phyloP scores from a whole-genome alignment of 176 grass and related monocot genomes.

The Oryza brachyantha region DNA sequence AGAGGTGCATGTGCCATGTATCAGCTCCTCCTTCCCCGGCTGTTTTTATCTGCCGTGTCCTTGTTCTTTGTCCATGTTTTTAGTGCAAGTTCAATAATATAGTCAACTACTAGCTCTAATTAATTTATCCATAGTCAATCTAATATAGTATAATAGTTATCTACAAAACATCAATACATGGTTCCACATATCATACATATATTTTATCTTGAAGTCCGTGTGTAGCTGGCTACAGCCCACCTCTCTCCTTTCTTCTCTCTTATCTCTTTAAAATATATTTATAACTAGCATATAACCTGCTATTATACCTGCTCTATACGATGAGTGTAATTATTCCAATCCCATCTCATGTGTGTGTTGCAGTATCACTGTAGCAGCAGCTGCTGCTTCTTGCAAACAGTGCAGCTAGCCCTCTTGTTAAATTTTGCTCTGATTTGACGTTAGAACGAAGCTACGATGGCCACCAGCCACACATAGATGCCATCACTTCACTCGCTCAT shows the following conservation, averaged over 20 bases:
- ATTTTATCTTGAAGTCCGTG: too few species aligned
- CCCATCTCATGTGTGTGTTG: neutral
- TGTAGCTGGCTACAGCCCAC: too few species aligned
- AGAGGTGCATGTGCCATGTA: conserved; percentile 25
- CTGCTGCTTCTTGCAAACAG: conserved; percentile 11
- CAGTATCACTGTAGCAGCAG: neutral
- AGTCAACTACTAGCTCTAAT: too few species aligned
- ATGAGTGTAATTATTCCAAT: neutral
- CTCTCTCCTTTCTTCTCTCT: too few species aligned
- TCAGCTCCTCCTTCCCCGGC: neutral
- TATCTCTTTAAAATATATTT: too few species aligned
- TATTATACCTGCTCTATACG: too few species aligned
- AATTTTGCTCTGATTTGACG: conserved; percentile 71
- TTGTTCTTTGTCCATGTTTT: neutral
- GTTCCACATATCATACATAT: too few species aligned
- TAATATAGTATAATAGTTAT: too few species aligned
- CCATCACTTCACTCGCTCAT: conserved; percentile 4
- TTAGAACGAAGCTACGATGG: conserved; percentile 64
- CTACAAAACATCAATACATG: too few species aligned
- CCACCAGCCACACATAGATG: conserved; percentile 49
- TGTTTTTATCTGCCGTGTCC: neutral
- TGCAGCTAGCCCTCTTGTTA: conserved; percentile 35
- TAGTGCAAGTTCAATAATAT: too few species aligned
- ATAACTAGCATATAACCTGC: too few species aligned
- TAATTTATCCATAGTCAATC: too few species aligned